phyloP scores from a whole-genome alignment of 768 basidiomycete genomes.

The Auricularia sp. region DNA sequence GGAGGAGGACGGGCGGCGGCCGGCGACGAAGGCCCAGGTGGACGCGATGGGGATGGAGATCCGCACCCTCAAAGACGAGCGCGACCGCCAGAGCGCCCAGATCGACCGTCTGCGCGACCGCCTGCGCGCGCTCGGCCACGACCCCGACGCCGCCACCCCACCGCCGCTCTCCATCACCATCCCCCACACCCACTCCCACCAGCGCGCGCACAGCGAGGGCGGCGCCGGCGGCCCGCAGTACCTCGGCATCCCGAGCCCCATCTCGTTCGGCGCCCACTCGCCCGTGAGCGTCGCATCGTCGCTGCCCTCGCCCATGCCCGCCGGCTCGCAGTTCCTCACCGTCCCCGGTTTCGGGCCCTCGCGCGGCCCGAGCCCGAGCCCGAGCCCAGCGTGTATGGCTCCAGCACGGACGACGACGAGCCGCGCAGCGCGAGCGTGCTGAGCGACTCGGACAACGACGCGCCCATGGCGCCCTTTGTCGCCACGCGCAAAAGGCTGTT shows the following conservation, averaged over 20 bases:
- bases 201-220: not conserved
- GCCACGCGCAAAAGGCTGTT: not conserved
- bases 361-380: not conserved
- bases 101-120: not conserved
- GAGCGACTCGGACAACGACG: not conserved
- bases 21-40: not conserved
- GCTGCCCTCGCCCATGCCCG: not conserved
- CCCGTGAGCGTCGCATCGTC: not conserved
- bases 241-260: not conserved
- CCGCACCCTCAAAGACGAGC: not conserved
- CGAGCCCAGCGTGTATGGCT: not conserved
- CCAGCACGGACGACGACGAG: not conserved
- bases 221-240: not conserved
- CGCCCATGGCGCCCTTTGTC: not conserved
- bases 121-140: not conserved
- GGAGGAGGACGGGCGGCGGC: not conserved
- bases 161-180: not conserved
- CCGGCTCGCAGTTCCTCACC: not conserved
- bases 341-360: not conserved
- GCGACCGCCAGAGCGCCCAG: not conserved
- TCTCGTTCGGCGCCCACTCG: not conserved
- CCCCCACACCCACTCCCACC: not conserved
- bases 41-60: conserved; percentile 1
- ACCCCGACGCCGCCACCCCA: not conserved
- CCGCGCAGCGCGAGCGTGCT: not conserved